Evolutionary conservation across 805 yeast genomes (phyloP), one percentile per base, ranked within the genome.

Genomic region (Ogataea angusta): DNA sequence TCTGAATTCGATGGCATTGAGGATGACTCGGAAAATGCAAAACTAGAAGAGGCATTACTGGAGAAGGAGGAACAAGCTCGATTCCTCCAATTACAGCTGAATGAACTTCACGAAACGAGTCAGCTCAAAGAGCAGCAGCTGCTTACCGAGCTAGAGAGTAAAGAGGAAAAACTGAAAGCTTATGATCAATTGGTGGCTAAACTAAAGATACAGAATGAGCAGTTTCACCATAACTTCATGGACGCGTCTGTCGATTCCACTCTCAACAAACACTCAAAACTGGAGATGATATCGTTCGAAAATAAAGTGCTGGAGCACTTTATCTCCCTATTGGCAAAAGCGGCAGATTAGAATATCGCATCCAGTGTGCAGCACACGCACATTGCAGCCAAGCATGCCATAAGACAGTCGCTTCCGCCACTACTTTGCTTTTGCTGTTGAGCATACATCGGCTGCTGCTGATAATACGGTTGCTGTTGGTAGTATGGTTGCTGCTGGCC

Each of bases 291-390:
- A 37, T 34, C 48, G 39, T 47, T 44, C 28, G 51, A 47, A 29
- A 47, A 38, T 36, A 41, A 30, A 34, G 48, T 47, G 14, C 34
- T 47, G 23, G 48, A 44, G 15, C 43, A 19, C 30, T 42, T 30
- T 10, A 43, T 36, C 14, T 45, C 40, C 48, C 48, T 33, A 10
- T 25, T 36, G 56, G 53, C 32, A 46, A 45, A 29, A 17, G 36
- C 18, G 26, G 28, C 7, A 37, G 43, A 27, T 56, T 60, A 75
- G 48, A 75, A 70, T 13, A 76, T 38, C 40, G 76, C 70, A 51
- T 75, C 80, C 43, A 76, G 50, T 18, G 80, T 70, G 56, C 77
- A 75, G 54, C 82, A 76, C 44, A 75, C 47, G 69, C 81, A 76
- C 56, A 75, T 41, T 17, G 75, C 78, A 16, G 75, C 79, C 32